Evolutionary conservation across 106 monocot genomes (phyloP).

Genomic region (Chionographis japonica): DNA sequence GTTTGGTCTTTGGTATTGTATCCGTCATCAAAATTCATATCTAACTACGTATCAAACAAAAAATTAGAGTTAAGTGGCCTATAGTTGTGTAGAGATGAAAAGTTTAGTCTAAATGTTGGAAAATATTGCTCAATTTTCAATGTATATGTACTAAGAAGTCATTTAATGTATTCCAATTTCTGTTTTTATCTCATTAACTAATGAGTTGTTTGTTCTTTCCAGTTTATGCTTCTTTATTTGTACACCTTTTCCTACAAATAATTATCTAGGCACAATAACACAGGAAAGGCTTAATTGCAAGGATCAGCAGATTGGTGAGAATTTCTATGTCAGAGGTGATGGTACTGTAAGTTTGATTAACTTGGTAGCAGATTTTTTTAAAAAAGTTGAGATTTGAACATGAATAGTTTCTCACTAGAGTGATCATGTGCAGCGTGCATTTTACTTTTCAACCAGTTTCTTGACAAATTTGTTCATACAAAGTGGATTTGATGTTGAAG

Average conservation of each 20-base stretch:
- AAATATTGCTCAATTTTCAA: too few relatives aligned
- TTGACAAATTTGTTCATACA: constrained; percentile 56
- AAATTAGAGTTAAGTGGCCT: too few relatives aligned
- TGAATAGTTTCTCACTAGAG: constrained; percentile 3
- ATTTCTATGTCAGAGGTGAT: constrained; percentile 98
- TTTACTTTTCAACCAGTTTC: constrained; percentile 76
- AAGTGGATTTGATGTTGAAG: constrained; percentile 61
- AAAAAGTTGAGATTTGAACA: too few relatives aligned
- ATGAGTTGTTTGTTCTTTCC: neutral
- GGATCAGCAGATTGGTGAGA: constrained; percentile 88
- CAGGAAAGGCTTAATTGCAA: constrained; percentile 84
- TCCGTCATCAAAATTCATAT: too few relatives aligned
- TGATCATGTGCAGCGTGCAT: constrained; percentile 66
- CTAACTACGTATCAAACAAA: too few relatives aligned
- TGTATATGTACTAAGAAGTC: too few relatives aligned
- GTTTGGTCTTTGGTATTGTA: too few relatives aligned
- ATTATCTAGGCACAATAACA: neutral
- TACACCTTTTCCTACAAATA: too few relatives aligned
- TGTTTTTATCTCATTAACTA: too few relatives aligned
- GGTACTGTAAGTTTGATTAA: constrained; percentile 71
- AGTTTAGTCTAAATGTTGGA: too few relatives aligned
- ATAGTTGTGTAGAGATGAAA: too few relatives aligned
- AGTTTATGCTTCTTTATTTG: neutral
- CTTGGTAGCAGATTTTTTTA: neutral
- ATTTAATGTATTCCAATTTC: too few relatives aligned